Evolutionary conservation across 495 filamentous ascomycete genomes (phyloP).

Genomic region (Trichoderma gamsii): DNA sequence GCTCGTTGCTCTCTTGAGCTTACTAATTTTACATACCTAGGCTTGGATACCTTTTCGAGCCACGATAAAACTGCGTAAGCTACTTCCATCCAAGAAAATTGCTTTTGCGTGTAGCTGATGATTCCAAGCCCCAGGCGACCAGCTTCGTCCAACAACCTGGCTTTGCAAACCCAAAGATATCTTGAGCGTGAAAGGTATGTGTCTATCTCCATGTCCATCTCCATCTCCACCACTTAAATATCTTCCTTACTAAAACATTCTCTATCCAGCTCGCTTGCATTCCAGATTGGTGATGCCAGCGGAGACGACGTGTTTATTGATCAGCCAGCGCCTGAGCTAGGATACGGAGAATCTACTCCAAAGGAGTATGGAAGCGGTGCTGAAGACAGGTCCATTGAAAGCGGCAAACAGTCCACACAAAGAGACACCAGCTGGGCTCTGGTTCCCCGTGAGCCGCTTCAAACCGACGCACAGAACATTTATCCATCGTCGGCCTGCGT

Average conservation of each 20-base stretch:
- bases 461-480: conserved; percentile 50
- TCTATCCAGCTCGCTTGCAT: conserved; percentile 1
- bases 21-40: background rate
- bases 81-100: background rate
- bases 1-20: background rate
- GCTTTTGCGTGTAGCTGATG: background rate
- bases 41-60: background rate
- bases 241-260: background rate
- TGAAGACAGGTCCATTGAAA: background rate
- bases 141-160: background rate
- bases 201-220: background rate
- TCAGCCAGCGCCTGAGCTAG: background rate
- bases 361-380: background rate
- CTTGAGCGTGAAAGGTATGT: background rate
- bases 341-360: background rate
- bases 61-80: background rate
- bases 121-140: background rate
- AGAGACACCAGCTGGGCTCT: conserved; percentile 24
- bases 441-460: background rate
- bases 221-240: background rate
- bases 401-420: background rate
- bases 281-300: conserved; percentile 1
- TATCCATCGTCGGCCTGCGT: conserved; percentile 52
- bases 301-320: background rate
- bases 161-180: background rate